Evolutionary conservation across 192 early-diverging fungal species (phyloP).

Genomic region (Kappamyces sp.): DNA sequence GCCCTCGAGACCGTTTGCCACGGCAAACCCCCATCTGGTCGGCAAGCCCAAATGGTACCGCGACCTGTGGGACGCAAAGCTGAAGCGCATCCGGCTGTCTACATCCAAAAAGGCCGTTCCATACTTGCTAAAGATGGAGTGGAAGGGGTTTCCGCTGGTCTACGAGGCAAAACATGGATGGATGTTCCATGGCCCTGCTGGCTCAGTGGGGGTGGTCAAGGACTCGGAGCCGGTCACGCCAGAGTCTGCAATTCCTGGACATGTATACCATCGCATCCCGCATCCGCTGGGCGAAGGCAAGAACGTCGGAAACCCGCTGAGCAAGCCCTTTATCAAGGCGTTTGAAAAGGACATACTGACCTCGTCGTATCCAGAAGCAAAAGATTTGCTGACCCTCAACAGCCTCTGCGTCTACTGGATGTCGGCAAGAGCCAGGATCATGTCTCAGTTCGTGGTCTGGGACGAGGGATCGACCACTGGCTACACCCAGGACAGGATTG

Average conservation of each 20-base stretch:
- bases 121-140: conserved; percentile 74
- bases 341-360: conserved; percentile 79
- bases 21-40: conserved; percentile 1
- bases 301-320: conserved; percentile 79
- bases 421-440: conserved; percentile 70
- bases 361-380: conserved; percentile 64
- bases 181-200: conserved; percentile 68
- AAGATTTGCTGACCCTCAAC: conserved; percentile 71
- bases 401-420: conserved; percentile 88
- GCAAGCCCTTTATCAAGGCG: conserved; percentile 69
- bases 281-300: conserved; percentile 76
- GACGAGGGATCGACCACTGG: conserved; percentile 23
- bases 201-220: conserved; percentile 25
- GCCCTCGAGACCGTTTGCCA: conserved; percentile 22
- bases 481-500: conserved; percentile 21
- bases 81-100: conserved; percentile 56
- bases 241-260: conserved; percentile 19
- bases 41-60: conserved; percentile 73
- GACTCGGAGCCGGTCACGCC: conserved; percentile 40
- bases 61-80: conserved; percentile 63
- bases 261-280: conserved; percentile 68
- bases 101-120: conserved; percentile 70
- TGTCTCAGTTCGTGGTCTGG: conserved; percentile 82
- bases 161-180: conserved; percentile 66
- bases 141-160: conserved; percentile 76